Base-by-base conservation (phyloP, 371 early-diverging fungal species). In the Coemansia sp. region DNA sequence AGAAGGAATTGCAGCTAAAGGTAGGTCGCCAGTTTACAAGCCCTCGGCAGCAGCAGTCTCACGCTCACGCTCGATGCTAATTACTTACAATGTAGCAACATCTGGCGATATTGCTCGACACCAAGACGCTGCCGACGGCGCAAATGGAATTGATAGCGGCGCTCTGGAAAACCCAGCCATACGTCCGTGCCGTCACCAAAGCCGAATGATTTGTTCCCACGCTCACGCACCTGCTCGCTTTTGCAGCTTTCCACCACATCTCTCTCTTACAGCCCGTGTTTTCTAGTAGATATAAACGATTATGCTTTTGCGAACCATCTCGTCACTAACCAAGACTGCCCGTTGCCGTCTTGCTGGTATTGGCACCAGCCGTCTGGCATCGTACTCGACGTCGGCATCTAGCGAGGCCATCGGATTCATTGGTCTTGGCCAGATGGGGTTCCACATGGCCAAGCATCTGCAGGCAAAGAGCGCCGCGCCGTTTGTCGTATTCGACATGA, bases 401-500 rank as follows among this genome's bases (percentile, higher is more conserved):
- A 54, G 32, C 5, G 12, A 33, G 1, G 69, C 86, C 2, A 81
- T 91, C 57, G 98, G 98, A 10, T 93, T 98, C 68, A 90, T 97
- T 52, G 98, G 98, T 9, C 85, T 98, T 33, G 98, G 98, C 7
- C 92, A 94, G 78, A 98, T 98, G 98, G 89, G 93, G 18, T 83
- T 80, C 62, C 87, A 86, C 49, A 98, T 98, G 98, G 96, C 95
- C 57, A 84, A 81, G 64, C 95, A 98, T 75, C 81, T 97, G 16
- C 84, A 81, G 66, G 59, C 54, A 29, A 90, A 91, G 64, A 76
- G 81, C 31, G 67, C 75, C 49, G 70, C 77, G 2, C 70, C 80
- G 5, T 82, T 95, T 29, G 69, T 88, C 54, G 81, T 95, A 14
- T 86, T 84, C 71, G 97, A 95, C 74, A 66, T 84, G 42, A 84